Conservation (phyloP, 768 basidiomycete genomes). For the Phaffia australis region DNA sequence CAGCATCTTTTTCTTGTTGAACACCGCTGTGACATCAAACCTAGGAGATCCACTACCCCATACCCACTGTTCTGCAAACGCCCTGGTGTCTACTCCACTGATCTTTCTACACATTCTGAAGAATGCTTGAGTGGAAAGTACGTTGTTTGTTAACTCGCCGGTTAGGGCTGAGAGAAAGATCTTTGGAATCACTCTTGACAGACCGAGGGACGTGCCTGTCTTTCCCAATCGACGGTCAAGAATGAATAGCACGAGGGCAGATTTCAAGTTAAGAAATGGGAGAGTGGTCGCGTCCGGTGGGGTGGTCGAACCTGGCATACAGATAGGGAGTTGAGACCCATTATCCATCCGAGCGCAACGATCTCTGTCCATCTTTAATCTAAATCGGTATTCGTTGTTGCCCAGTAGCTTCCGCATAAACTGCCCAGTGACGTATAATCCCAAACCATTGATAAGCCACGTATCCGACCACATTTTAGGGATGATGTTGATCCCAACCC, state of each 20-base stretch:
- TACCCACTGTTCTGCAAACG: conserved; percentile 98
- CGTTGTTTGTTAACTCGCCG: conserved; percentile 74
- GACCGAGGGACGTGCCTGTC: conserved; percentile 84
- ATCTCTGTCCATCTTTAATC: conserved; percentile 91
- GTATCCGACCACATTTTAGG: conserved; percentile 85
- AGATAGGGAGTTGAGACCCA: conserved; percentile 82
- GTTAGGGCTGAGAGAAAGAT: conserved; percentile 87
- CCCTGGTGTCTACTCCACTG: conserved; percentile 67
- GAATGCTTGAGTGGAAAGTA: conserved; percentile 79
- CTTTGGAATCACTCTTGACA: conserved; percentile 89
- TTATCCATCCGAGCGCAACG: conserved; percentile 78
- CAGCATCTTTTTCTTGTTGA: conserved; percentile 96
- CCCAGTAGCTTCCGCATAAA: conserved; percentile 80
- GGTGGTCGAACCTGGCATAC: conserved; percentile 72
- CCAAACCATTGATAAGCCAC: conserved; percentile 93
- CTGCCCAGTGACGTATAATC: conserved; percentile 76
- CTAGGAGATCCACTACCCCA: conserved; percentile 92
- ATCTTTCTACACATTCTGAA: conserved; percentile 85
- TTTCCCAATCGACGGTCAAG: conserved; percentile 87
- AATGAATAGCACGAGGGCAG: conserved; percentile 91
- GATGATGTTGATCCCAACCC: conserved; percentile 92
- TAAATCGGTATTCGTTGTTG: conserved; percentile 92
- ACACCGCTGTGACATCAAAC: conserved; percentile 77
- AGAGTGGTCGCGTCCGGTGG: conserved; percentile 69
- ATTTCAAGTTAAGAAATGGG: conserved; percentile 87